Evolutionary conservation across 2,329 filamentous ascomycete genomes (phyloP).

Genomic region (Hirsutella minnesotensis): DNA sequence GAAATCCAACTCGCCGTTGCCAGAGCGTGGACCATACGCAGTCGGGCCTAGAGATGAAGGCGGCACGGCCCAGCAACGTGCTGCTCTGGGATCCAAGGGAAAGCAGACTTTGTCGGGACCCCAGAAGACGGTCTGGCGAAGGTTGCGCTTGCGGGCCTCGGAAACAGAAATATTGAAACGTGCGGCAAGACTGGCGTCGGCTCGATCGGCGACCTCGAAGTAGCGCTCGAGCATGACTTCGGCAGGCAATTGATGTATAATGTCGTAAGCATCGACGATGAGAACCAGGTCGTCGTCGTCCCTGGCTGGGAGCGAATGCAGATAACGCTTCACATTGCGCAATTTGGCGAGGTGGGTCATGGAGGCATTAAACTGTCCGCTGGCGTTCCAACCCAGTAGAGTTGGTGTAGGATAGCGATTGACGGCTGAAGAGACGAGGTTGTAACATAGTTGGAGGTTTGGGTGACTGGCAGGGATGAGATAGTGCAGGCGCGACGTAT

Average conservation of each 20-base stretch:
- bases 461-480: slow-evolving; percentile 23
- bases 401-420: slow-evolving; percentile 25
- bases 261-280: slow-evolving; percentile 51
- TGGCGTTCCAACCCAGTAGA: slow-evolving; percentile 26
- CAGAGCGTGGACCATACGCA: slow-evolving; percentile 24
- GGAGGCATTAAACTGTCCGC: slow-evolving; percentile 20
- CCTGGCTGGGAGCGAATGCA: slow-evolving; percentile 13
- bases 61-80: slow-evolving; percentile 29
- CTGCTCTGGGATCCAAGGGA: slow-evolving; percentile 21
- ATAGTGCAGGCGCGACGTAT: slow-evolving; percentile 23
- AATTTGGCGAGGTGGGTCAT: slow-evolving; percentile 27
- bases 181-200: slow-evolving; percentile 37
- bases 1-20: slow-evolving; percentile 16
- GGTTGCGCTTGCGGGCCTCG: slow-evolving; percentile 16
- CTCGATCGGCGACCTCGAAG: slow-evolving; percentile 38
- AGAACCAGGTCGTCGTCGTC: slow-evolving; percentile 48
- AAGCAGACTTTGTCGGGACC: slow-evolving; percentile 33
- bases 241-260: slow-evolving; percentile 53
- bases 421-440: slow-evolving; percentile 23
- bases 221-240: slow-evolving; percentile 53
- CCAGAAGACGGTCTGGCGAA: slow-evolving; percentile 28
- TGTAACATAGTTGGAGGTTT: slow-evolving; percentile 26
- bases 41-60: slow-evolving; percentile 17
- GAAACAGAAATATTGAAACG: slow-evolving; percentile 31
- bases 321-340: slow-evolving; percentile 21